Conservation (phyloP, 192 early-diverging fungal genomes). For the Linnemannia exigua region DNA sequence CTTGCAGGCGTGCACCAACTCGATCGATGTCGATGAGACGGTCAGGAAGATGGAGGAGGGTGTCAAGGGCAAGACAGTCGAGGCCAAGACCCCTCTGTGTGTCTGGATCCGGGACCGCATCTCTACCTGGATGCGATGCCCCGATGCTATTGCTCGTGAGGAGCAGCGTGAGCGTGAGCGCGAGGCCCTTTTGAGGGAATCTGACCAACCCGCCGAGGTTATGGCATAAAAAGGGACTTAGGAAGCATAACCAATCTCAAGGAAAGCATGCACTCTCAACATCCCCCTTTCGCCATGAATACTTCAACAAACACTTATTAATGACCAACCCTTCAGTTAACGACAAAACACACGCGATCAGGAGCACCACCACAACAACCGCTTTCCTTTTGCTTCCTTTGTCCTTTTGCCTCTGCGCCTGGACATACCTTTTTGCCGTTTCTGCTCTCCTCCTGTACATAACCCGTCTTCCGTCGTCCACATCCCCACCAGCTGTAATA, state of each 20-base stretch:
- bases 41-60: slow-evolving; percentile 54
- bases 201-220: slow-evolving; percentile 14
- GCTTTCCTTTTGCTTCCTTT: not conserved
- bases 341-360: not conserved
- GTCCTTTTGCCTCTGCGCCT: not conserved
- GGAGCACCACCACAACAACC: not conserved
- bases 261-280: not conserved
- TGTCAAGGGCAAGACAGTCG: slow-evolving; percentile 41
- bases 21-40: slow-evolving; percentile 29
- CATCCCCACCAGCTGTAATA: not conserved
- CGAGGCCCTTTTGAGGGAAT: slow-evolving; percentile 12
- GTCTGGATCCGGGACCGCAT: slow-evolving; percentile 16
- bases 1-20: not conserved
- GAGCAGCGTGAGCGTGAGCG: slow-evolving; percentile 5
- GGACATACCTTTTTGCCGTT: not conserved
- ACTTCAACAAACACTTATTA: not conserved
- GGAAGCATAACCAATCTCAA: not conserved
- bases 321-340: slow-evolving; percentile 1
- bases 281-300: not conserved
- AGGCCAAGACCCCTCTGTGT: slow-evolving; percentile 17
- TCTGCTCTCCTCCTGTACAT: not conserved
- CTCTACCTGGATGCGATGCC: slow-evolving; percentile 30
- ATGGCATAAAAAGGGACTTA: not conserved
- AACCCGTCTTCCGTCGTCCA: not conserved
- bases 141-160: not conserved